Evolutionary conservation across 441 rosid species (phyloP), one percentile per base, ranked within the genome.

Genomic region (Adansonia rubrostipa): DNA sequence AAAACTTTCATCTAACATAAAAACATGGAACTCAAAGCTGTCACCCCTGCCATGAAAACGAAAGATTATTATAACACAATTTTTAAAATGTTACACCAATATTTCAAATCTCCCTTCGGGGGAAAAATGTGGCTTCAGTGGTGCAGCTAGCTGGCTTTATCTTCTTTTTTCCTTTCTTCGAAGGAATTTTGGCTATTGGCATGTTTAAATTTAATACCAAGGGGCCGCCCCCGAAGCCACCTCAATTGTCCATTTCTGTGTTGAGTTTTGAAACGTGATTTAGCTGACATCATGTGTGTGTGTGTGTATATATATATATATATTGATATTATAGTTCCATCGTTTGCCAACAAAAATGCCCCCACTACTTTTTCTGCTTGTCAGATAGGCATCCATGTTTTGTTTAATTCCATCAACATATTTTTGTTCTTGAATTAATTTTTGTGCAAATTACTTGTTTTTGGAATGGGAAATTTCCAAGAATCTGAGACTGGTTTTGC

Each of bases 401-500:
- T 6, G 68, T 63, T 13, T 63, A 11, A 62, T 28, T 63, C 67
- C 45, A 28, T 63, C 17, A 17, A 17, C 20, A 14, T 24, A 0
- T 24, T 2, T 63, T 11, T 28, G 42, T 9, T 9, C 7, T 66
- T 17, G 51, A 44, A 44, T 44, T 17, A 24, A 64, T 14, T 14
- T 14, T 22, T 57, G 22, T 2, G n/a, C 3, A 56, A 56, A 5
- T 15, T 14, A 2, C 45, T 36, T 6, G 2, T 6, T 6, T 8
- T 65, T 57, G 36, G 6, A 20, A 4, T 28, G 48, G 63, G 83
- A 81, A 81, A 81, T 77, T 81, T 80, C 83, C 78, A 20, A 56
- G 80, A 77, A 77, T 57, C 65, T 67, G 58, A 61, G 19, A 14
- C 24, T 22, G 42, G 57, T 33, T 40, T 47, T 33, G 40, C n/a